Percentiles rank a stretch among this genome's conserved stretches.
phyloP scores from a whole-genome alignment of 768 basidiomycete genomes.

The Russula compacta region DNA sequence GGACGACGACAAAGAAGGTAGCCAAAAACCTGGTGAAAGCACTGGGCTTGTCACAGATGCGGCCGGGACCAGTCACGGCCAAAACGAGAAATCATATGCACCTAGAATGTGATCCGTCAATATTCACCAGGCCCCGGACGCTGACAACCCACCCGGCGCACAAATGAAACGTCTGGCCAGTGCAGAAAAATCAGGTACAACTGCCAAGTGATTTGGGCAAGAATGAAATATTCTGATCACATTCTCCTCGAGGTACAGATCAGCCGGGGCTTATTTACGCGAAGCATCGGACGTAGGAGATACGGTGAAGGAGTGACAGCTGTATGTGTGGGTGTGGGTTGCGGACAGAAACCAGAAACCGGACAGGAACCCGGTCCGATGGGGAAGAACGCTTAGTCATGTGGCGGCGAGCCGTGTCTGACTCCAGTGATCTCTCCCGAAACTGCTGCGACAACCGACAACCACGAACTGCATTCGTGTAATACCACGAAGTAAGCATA shows the following conservation, averaged over 20 bases:
- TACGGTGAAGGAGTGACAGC: not conserved
- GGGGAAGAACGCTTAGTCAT: constrained; percentile 1
- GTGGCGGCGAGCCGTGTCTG: not conserved
- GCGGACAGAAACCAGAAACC: no score
- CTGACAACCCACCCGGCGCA: no score
- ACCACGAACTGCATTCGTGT: not conserved
- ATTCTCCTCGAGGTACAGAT: not conserved
- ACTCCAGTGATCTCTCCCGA: not conserved
- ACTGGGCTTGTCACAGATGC: not conserved
- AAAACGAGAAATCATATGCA: no score
- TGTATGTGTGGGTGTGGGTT: no score
- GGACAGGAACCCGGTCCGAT: not conserved
- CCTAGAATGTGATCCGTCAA: no score
- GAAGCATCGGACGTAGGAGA: not conserved
- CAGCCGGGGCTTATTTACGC: not conserved
- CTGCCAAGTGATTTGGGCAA: not conserved
- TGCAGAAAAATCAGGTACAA: not conserved
- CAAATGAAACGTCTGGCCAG: not conserved
- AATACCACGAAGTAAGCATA: not conserved
- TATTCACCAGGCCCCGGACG: no score
- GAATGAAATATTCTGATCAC: not conserved
- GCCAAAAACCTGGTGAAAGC: not conserved
- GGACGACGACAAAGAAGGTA: not conserved
- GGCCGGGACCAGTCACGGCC: no score
- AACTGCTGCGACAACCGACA: not conserved